Evolutionary conservation across 768 basidiomycete genomes (phyloP).

Genomic region (Kwoniella sp.): DNA sequence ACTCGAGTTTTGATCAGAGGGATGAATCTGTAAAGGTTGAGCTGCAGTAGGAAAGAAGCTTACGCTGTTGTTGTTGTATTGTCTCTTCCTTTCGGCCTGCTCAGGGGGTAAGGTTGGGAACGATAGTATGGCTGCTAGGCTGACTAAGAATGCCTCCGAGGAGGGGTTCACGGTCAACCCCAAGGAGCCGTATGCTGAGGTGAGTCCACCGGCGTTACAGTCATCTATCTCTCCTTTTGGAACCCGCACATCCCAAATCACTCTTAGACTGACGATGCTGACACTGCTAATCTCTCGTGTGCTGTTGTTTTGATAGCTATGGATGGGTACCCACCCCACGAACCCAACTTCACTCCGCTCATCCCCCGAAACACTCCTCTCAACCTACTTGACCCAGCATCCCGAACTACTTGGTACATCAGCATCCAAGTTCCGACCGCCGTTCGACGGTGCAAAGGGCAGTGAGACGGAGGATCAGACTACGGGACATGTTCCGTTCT

Average conservation of each 20-base stretch:
- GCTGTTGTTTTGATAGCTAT: no score
- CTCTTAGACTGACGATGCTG: no score
- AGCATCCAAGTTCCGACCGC: constrained; percentile 17
- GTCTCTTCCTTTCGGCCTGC: no score
- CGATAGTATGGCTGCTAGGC: constrained; percentile 35
- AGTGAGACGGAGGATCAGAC: constrained; percentile 21
- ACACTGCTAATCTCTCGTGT: no score
- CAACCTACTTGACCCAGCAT: constrained; percentile 23
- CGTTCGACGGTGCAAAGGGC: constrained; percentile 25
- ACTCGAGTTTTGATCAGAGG: no score
- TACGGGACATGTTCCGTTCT: constrained; percentile 44
- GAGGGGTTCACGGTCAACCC: constrained; percentile 31
- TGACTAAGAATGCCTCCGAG: constrained; percentile 34
- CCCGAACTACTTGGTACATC: constrained; percentile 34
- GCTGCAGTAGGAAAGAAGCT: no score
- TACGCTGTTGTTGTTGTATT: no score
- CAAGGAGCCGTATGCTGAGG: constrained; percentile 42
- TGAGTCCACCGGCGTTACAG: constrained; percentile 1
- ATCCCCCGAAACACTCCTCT: constrained; percentile 14
- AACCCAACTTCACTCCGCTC: constrained; percentile 38
- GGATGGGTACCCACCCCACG: constrained; percentile 52
- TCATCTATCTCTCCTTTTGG: neutral
- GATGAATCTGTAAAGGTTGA: no score
- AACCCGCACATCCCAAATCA: no score
- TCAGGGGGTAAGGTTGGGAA: constrained; percentile 42